Evolutionary conservation across 1,284 basidiomycete species (phyloP), one percentile per base, ranked within the genome.

Genomic region (Peniophora sp.): DNA sequence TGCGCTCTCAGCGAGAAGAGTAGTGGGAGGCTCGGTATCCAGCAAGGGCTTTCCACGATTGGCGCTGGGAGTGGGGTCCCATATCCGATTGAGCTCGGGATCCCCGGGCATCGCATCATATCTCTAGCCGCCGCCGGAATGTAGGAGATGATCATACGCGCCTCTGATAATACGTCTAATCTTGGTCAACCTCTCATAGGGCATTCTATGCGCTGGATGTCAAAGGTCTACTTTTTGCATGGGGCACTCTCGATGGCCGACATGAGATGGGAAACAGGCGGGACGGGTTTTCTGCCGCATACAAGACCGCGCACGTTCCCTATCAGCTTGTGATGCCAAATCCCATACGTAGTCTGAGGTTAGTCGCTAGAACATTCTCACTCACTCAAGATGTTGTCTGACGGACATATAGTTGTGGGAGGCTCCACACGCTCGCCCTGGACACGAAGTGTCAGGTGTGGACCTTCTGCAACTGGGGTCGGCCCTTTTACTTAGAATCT

Each of bases 121-220:
- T 81, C 75, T 53, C 68, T 93, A 24, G 78, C 81, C 44, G 87
- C 89, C 2, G 85, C 86, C 17, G 91, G 91, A 63, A 91, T 88
- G 91, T 88, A 61, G 54, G 80, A n/a, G n/a, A n/a, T n/a, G n/a
- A n/a, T n/a, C n/a, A n/a, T 64, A 20, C 24, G 34, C 41, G 18
- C 20, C 35, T 12, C 23, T 15, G n/a, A n/a, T n/a, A n/a, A 15
- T 18, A 37, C 10, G 52, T 36, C 47, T 24, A 24, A 23, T 10
- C 23, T 51, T 32, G 37, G 32, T 27, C 47, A 24, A 51, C n/a
- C 51, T 47, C 5, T 23, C 8, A 42, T 42, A 89, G 87, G 88
- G 88, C 83, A 34, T 90, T 89, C 63, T 82, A 88, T 61, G 87
- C 86, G 1, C 65, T 91, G 44, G 88, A 92, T 64, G 83, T 83